Evolutionary conservation across 371 early-diverging fungal species (phyloP), one percentile per base, ranked within the genome.

Genomic region (Rhizopus stolonifer): DNA sequence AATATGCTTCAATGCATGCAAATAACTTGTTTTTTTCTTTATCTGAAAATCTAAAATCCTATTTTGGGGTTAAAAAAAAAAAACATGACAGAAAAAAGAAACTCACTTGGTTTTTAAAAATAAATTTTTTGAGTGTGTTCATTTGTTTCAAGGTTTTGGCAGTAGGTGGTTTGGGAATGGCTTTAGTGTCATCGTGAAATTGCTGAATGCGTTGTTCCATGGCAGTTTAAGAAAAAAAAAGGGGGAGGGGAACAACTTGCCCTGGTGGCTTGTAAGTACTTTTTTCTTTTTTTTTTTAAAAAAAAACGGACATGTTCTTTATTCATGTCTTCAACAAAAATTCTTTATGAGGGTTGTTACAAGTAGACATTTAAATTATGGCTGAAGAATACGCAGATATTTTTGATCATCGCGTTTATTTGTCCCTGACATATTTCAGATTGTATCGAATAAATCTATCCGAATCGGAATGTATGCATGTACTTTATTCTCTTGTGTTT

Each of bases 1-100:
- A 69, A 34, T 69, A 72, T 18, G 62, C 63, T 34, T 72, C 72
- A 18, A 72, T 64, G n/a, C 64, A 68, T 1, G 69, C 72, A 64
- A 72, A 69, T 11, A 72, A 39, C 25, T 69, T 68, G 19, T 63
- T 65, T 32, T 72, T 72, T 46, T 72, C 72, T 46, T 69, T 69
- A 46, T 69, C 69, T 17, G 69, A 64, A 33, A 69, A 69, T 38
- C 69, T 45, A 43, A 64, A 69, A 24, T 69, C 69, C 64, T 68
- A 25, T 36, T 22, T 21, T 17, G n/a, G 13, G n/a, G 38, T 24
- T 9, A 24, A 36, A 14, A 19, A 11, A n/a, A 21, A 3, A 14
- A 13, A 31, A 23, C 31, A 7, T 29, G n/a, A n/a, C n/a, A 7
- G 31, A 29, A 4, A 29, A 29, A 29, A 10, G 31, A 10, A 4